Conservation (phyloP, 2,329 filamentous ascomycete species). For the Hypoxylon sp. region DNA sequence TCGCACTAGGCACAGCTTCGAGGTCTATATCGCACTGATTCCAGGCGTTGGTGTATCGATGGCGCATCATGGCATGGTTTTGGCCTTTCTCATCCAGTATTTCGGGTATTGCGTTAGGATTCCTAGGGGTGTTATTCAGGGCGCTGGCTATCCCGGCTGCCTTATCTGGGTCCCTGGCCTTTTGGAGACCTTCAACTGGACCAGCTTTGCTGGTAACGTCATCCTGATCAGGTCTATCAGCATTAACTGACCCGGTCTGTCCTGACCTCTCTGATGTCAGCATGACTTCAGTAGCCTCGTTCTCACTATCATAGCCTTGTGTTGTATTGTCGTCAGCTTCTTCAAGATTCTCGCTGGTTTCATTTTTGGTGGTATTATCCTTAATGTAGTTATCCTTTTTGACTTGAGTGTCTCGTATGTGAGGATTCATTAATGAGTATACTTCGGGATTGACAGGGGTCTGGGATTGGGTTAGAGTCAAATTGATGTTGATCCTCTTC, state of each 20-base stretch:
- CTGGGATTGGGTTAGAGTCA: conserved; percentile 15
- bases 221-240: conserved; percentile 1
- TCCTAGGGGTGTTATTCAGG: not conserved
- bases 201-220: not conserved
- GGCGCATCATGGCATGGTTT: not conserved
- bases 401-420: not conserved
- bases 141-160: not conserved
- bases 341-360: not conserved
- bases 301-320: not conserved
- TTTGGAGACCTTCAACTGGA: not conserved
- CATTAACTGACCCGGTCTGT: not conserved
- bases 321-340: conserved; percentile 8
- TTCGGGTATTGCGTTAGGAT: not conserved
- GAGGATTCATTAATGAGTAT: not conserved
- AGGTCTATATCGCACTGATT: conserved; percentile 13
- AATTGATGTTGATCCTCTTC: conserved; percentile 30
- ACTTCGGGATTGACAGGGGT: not conserved
- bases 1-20: not conserved
- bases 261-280: not conserved
- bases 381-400: not conserved
- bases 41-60: conserved; percentile 12
- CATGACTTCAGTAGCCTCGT: not conserved
- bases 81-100: not conserved
- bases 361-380: not conserved
- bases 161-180: not conserved